These are phyloP conservation scores for Saitozyma podzolica DNA, from an alignment of 768 basidiomycete genomes.

Conservation along the genomic window DNA sequence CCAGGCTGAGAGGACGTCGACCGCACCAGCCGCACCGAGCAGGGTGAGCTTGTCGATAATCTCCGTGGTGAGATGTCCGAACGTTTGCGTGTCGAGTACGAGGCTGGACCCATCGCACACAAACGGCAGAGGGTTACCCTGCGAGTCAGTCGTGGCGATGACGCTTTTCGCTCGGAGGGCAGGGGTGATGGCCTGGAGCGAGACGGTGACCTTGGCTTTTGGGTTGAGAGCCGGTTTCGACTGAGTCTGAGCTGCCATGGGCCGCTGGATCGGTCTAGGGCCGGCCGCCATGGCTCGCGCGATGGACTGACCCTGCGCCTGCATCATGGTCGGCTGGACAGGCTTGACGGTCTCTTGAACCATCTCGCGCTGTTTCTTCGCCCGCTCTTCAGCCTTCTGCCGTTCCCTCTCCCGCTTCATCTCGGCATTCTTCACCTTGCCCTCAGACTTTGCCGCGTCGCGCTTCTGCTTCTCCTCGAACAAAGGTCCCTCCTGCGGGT, in stretches of 20 bases:
- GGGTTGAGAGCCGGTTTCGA: conserved; percentile 16
- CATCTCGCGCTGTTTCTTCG: conserved; percentile 24
- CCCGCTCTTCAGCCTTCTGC: conserved; percentile 30
- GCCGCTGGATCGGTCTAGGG: conserved; percentile 6
- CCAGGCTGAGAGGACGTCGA: conserved; percentile 43
- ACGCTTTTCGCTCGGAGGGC: conserved; percentile 32
- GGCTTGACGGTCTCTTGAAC: conserved; percentile 12
- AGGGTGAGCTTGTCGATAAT: conserved; percentile 36
- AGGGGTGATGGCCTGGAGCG: conserved; percentile 39
- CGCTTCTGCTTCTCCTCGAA: conserved; percentile 51
- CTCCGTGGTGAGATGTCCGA: conserved; percentile 41
- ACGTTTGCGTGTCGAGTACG: conserved; percentile 34
- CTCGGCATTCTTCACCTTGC: conserved; percentile 40
- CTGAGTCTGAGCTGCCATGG: conserved; percentile 15
- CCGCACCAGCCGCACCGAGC: conserved; percentile 39
- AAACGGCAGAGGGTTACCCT: conserved; percentile 41
- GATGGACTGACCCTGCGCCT: not conserved
- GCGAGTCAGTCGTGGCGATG: conserved; percentile 32
- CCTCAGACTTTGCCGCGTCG: conserved; percentile 35
- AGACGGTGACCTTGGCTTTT: conserved; percentile 40
- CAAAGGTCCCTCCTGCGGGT: conserved; percentile 58
- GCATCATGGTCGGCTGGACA: not conserved
- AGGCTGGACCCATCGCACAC: conserved; percentile 40
- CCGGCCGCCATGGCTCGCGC: not conserved
- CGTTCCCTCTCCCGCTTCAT: conserved; percentile 30